Evolutionary conservation across 805 yeast genomes (phyloP), one percentile per base, ranked within the genome.

Genomic region (Saccharomycopsis olivae): DNA sequence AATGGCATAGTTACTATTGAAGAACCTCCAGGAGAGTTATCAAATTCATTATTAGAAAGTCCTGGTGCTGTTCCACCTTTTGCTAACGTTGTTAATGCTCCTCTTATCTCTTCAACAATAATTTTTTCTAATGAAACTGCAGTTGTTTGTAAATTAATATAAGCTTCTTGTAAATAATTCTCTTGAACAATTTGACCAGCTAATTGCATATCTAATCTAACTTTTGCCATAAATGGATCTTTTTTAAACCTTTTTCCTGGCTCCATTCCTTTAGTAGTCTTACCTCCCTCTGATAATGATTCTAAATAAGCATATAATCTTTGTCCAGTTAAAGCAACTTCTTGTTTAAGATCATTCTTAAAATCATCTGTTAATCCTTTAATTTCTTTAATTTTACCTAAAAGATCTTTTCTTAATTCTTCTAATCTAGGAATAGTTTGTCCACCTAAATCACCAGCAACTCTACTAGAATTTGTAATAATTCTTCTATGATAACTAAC

Each of bases 51-150:
- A 48, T 65, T 68, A 57, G 78, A 85, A n/a, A n/a, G n/a, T n/a
- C n/a, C n/a, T n/a, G n/a, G n/a, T n/a, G n/a, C n/a, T n/a, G n/a
- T n/a, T n/a, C n/a, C n/a, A n/a, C n/a, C n/a, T n/a, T n/a, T n/a
- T n/a, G n/a, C n/a, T n/a, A n/a, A n/a, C n/a, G n/a, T n/a, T n/a
- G n/a, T n/a, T n/a, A n/a, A n/a, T n/a, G n/a, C n/a, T n/a, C n/a
- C n/a, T n/a, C n/a, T n/a, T 33, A 78, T 64, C 50, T 77, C 84
- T 33, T 68, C 55, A 32, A 71, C 80, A 24, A 79, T 66, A 44
- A 79, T 78, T 46, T 73, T 68, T 46, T 70, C 87, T 44, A 79
- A 60, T 51, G 75, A 75, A 46, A 76, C 68, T 25, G 81, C 77
- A n/a, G 80, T 70, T 21, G 62, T 65, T 55, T 79, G 86, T 43